Evolutionary conservation across 2,329 filamentous ascomycete species (phyloP).

Genomic region (Monilinia fructicola): DNA sequence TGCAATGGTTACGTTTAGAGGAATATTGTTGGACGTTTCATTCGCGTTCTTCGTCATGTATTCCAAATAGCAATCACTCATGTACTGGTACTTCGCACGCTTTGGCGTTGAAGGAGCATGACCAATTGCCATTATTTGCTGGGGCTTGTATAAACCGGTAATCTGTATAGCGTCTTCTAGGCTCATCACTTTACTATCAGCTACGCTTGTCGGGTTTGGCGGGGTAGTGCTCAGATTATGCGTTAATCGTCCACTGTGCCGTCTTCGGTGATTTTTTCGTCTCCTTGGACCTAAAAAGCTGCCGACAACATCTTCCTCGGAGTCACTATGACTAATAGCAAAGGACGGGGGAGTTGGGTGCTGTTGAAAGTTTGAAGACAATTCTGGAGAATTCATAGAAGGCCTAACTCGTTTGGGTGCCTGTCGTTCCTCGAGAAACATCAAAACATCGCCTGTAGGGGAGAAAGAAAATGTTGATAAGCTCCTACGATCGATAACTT

Average conservation of each 20-base stretch:
- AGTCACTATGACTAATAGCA: constrained; percentile 61
- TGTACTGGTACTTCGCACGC: constrained; percentile 55
- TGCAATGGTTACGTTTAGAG: constrained; percentile 44
- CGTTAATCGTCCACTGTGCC: constrained; percentile 47
- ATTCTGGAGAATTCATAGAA: constrained; percentile 35
- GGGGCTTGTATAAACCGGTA: constrained; percentile 57
- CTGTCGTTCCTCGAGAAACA: constrained; percentile 61
- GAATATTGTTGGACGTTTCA: constrained; percentile 9
- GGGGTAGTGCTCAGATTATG: constrained; percentile 55
- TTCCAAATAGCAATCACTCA: constrained; percentile 57
- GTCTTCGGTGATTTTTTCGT: constrained; percentile 45
- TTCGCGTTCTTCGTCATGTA: constrained; percentile 42
- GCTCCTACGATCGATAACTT: constrained; percentile 61
- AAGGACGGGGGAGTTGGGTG: constrained; percentile 52
- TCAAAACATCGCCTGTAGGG: constrained; percentile 57
- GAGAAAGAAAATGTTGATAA: constrained; percentile 63
- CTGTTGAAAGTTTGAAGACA: constrained; percentile 37
- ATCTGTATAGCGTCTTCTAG: constrained; percentile 59
- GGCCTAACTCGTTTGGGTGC: constrained; percentile 47
- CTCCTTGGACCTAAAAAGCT: constrained; percentile 56
- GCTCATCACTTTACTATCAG: constrained; percentile 48
- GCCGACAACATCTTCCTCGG: constrained; percentile 62
- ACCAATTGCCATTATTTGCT: constrained; percentile 63
- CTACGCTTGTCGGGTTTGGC: constrained; percentile 42
- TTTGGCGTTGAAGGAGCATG: constrained; percentile 54